A percentile compares a stretch with the other conserved stretches of the same genome.
These are phyloP conservation scores for Combretum micranthum DNA, from an alignment of 345 rosid species.

Conservation along the genomic window DNA sequence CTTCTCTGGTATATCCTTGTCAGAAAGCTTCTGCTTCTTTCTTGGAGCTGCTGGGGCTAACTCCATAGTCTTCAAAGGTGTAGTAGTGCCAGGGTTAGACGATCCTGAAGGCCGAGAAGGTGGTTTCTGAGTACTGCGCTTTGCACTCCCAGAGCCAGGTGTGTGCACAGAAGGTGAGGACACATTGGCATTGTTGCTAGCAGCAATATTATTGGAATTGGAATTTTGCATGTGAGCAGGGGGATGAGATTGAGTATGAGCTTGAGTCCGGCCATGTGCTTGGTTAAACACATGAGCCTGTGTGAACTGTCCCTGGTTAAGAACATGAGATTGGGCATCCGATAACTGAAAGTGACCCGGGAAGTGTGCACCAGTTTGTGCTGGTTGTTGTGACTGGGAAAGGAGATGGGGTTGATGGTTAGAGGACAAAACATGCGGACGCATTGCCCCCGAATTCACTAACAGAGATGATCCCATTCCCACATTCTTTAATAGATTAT, in stretches of 20 bases:
- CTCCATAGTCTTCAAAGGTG: constrained; percentile 14
- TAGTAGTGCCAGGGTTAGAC: neutral
- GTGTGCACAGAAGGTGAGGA: constrained; percentile 5
- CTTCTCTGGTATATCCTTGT: constrained; percentile 13
- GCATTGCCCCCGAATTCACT: constrained; percentile 13
- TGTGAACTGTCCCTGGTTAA: constrained; percentile 10
- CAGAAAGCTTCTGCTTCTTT: constrained; percentile 16
- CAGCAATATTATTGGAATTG: constrained; percentile 9
- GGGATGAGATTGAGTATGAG: constrained; percentile 11
- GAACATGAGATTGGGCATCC: constrained; percentile 12
- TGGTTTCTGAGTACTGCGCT: constrained; percentile 11
- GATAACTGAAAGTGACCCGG: constrained; percentile 22
- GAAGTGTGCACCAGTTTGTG: constrained; percentile 9
- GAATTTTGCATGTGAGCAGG: constrained; percentile 13
- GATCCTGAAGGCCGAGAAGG: constrained; percentile 15
- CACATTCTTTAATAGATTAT: constrained; percentile 2
- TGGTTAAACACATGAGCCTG: constrained; percentile 6
- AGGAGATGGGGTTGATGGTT: constrained; percentile 14
- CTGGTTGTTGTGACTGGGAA: constrained; percentile 10
- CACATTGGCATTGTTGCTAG: constrained; percentile 5
- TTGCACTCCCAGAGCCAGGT: constrained; percentile 16
- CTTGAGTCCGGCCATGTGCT: constrained; percentile 1
- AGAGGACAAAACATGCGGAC: constrained; percentile 2
- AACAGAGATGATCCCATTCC: constrained; percentile 7
- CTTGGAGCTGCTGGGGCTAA: constrained; percentile 11